A percentile compares a stretch with the other conserved stretches of the same genome.
Evolutionary conservation across 768 basidiomycete genomes (phyloP).

Genomic region (Lactarius tabidus): DNA sequence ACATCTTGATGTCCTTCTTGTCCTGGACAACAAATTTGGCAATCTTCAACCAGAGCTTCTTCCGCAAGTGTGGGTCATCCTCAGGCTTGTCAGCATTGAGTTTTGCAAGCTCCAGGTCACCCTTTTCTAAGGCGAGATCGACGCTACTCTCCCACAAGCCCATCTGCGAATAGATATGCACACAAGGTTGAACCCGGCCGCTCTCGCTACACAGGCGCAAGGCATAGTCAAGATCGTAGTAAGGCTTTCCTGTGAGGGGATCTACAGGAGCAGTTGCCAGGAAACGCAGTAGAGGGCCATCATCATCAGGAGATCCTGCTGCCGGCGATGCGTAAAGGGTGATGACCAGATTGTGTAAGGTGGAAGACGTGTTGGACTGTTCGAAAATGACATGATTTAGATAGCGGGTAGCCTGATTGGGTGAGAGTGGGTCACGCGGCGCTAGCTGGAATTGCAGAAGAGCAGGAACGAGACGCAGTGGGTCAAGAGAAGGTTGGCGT

Average conservation of each 20-base stretch:
- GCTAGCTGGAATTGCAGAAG: slow-evolving; percentile 76
- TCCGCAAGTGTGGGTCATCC: slow-evolving; percentile 79
- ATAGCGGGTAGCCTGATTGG: slow-evolving; percentile 88
- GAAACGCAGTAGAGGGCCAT: slow-evolving; percentile 77
- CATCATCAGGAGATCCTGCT: slow-evolving; percentile 50
- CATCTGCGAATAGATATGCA: slow-evolving; percentile 97
- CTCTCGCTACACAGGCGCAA: slow-evolving; percentile 84
- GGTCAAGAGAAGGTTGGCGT: slow-evolving; percentile 73
- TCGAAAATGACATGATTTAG: slow-evolving; percentile 83
- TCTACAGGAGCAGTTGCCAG: slow-evolving; percentile 77
- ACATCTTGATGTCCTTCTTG: slow-evolving; percentile 98
- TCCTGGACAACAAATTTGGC: slow-evolving; percentile 98
- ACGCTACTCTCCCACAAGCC: slow-evolving; percentile 95
- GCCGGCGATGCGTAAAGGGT: slow-evolving; percentile 71
- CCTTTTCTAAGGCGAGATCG: slow-evolving; percentile 89
- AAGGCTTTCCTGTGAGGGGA: slow-evolving; percentile 79
- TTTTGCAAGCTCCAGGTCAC: slow-evolving; percentile 92
- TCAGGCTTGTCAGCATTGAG: slow-evolving; percentile 93
- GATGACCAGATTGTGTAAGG: slow-evolving; percentile 90
- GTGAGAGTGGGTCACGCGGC: slow-evolving; percentile 64
- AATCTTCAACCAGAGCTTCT: slow-evolving; percentile 97
- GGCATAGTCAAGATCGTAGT: slow-evolving; percentile 97
- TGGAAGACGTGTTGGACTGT: slow-evolving; percentile 73
- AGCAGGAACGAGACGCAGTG: slow-evolving; percentile 83
- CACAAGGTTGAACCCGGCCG: slow-evolving; percentile 80